Evolutionary conservation across 352 stramenopile genomes (phyloP), one percentile per base, ranked within the genome.

Genomic region (Aphanomyces astaci): DNA sequence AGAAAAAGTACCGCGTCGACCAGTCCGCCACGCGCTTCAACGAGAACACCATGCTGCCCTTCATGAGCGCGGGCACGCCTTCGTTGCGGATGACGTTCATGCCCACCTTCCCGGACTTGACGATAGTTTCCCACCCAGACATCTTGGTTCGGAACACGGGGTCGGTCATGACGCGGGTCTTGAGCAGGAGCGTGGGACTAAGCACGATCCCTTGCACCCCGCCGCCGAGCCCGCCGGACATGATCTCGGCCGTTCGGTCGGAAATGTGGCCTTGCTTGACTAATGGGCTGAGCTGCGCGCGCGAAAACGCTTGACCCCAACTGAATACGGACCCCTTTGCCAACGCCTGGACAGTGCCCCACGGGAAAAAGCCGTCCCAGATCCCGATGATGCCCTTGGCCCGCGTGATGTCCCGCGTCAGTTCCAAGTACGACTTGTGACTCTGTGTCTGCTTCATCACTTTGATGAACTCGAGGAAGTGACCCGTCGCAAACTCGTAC

Each of bases 101-200:
- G 28, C 92, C 92, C 46, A 97, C 85, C 28, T 74, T 73, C 60
- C 94, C 76, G 59, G 81, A 94, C 71, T 90, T 82, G 46, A 75
- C 80, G 56, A 80, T 90, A 17, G 92, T 97, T 76, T 96, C 79
- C 10, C 86, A 66, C 13, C 82, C 73, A 51, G 78, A 92, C 87
- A 97, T 97, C n/a, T 86, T 81, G 56, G 92, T 78, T 25, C 91
- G 88, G 79, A 97, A 98, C 4, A 96, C 76, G 3, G 87, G 82
- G 70, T 98, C 89, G 0, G 92, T 98, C 92, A 98, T 98, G 46
- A 98, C 92, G 48, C 92, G 87, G 52, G 92, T 98, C 80, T 98
- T 98, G 45, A 98, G 79, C 56, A 98, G 77, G 59, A 98, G 80
- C 71, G 88, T 96, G 1, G 92, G 92, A 28, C 83, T 96, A 28